phyloP scores from a whole-genome alignment of 2,329 filamentous ascomycete species.

The Colletotrichum filicis region DNA sequence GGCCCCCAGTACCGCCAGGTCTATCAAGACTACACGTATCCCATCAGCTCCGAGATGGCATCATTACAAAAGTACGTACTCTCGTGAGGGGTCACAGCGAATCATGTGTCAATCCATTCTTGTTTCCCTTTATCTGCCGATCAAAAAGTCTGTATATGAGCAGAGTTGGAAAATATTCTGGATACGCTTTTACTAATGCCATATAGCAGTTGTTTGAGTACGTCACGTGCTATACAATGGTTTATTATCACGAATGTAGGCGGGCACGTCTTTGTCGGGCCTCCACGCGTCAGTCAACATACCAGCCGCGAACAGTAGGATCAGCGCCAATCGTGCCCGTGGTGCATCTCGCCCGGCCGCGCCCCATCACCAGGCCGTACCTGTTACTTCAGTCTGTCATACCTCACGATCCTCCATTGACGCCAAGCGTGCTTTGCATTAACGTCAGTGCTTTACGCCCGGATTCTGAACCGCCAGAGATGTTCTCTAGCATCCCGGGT shows the following conservation, averaged over 20 bases:
- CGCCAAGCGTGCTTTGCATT: neutral
- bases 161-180: no score
- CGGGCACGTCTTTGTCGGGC: neutral
- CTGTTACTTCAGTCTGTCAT: neutral
- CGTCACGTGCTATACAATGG: no score
- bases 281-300: neutral
- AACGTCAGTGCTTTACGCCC: neutral
- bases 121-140: no score
- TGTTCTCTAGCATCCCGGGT: neutral
- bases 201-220: no score
- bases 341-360: neutral
- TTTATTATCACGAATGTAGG: neutral
- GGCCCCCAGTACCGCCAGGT: neutral
- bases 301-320: neutral
- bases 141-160: no score
- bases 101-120: no score
- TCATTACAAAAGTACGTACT: no score
- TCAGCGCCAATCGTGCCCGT: neutral
- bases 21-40: neutral
- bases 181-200: no score
- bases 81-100: no score
- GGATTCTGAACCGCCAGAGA: no score
- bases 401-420: neutral
- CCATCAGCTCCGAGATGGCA: no score
- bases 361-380: no score